These are phyloP conservation scores for Pulveroboletus sp. DNA, from an alignment of 768 basidiomycete species.

Conservation along the genomic window DNA sequence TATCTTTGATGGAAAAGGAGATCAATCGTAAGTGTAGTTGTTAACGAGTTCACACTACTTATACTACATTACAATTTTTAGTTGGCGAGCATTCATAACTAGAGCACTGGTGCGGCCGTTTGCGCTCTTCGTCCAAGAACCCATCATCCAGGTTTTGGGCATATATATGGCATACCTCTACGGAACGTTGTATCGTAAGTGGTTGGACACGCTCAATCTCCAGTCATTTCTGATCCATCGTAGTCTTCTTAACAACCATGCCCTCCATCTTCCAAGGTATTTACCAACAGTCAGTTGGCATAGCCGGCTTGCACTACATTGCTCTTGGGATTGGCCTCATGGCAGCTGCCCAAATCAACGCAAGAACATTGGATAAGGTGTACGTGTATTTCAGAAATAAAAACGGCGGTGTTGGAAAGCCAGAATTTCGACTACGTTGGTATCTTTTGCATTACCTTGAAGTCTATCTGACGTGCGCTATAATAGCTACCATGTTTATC, in stretches of 20 bases:
- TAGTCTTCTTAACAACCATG: conserved; percentile 62
- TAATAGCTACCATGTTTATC: conserved; percentile 53
- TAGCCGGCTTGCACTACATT: conserved; percentile 66
- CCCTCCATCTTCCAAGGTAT: conserved; percentile 51
- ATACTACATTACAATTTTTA: conserved; percentile 23
- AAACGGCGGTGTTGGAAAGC: conserved; percentile 50
- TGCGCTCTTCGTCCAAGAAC: conserved; percentile 52
- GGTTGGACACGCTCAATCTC: background rate
- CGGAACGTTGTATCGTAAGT: conserved; percentile 54
- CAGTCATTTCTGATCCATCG: background rate
- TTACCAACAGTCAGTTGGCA: conserved; percentile 54
- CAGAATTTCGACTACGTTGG: conserved; percentile 49
- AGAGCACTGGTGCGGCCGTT: conserved; percentile 67
- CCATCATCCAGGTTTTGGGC: conserved; percentile 65
- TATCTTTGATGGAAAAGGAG: conserved; percentile 38
- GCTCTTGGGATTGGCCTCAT: conserved; percentile 63
- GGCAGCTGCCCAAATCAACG: conserved; percentile 50
- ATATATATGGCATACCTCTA: conserved; percentile 44
- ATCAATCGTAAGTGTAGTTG: conserved; percentile 40
- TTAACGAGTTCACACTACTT: background rate
- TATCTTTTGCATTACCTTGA: too few relatives aligned
- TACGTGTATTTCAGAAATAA: conserved; percentile 45
- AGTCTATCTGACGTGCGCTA: conserved; percentile 7
- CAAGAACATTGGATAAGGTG: conserved; percentile 50
- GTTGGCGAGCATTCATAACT: conserved; percentile 49